Conservation (phyloP, 495 filamentous ascomycete genomes). For the Opeltia flavorubescens region DNA sequence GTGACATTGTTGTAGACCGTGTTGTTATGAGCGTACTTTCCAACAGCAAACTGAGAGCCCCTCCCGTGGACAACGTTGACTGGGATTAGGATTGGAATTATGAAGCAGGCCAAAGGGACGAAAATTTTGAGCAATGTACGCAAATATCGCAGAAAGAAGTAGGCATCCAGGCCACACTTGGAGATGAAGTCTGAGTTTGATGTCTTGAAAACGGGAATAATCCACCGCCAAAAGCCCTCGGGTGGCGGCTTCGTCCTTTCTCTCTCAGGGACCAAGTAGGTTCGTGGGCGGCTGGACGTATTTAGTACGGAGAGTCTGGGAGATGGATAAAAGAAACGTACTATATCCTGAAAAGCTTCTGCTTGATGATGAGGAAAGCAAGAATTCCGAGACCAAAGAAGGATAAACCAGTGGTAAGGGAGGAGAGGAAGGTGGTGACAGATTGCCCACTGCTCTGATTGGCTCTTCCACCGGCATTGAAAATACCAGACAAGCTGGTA, state of each 20-base stretch:
- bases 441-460: constrained; percentile 33
- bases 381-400: constrained; percentile 68
- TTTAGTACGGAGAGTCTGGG: not conserved
- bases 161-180: constrained; percentile 92
- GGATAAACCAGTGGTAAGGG: constrained; percentile 52
- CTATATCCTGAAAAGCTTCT: constrained; percentile 76
- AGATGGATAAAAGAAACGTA: constrained; percentile 26
- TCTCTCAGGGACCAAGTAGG: constrained; percentile 79
- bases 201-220: constrained; percentile 59
- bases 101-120: constrained; percentile 58
- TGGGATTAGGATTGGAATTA: constrained; percentile 77
- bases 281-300: constrained; percentile 57
- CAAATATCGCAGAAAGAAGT: constrained; percentile 93
- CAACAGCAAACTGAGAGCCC: constrained; percentile 35
- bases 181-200: constrained; percentile 79
- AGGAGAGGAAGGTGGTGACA: constrained; percentile 53
- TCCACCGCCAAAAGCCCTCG: constrained; percentile 52
- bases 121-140: constrained; percentile 91
- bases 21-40: constrained; percentile 27
- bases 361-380: constrained; percentile 63
- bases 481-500: constrained; percentile 22
- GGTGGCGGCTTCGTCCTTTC: constrained; percentile 65
- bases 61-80: constrained; percentile 66
- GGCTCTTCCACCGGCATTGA: constrained; percentile 25
- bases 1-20: constrained; percentile 34